A percentile compares a stretch with the other conserved stretches of the same genome.
These are phyloP conservation scores for Tremella yokohamensis DNA, from an alignment of 768 basidiomycete species.

Conservation along the genomic window DNA sequence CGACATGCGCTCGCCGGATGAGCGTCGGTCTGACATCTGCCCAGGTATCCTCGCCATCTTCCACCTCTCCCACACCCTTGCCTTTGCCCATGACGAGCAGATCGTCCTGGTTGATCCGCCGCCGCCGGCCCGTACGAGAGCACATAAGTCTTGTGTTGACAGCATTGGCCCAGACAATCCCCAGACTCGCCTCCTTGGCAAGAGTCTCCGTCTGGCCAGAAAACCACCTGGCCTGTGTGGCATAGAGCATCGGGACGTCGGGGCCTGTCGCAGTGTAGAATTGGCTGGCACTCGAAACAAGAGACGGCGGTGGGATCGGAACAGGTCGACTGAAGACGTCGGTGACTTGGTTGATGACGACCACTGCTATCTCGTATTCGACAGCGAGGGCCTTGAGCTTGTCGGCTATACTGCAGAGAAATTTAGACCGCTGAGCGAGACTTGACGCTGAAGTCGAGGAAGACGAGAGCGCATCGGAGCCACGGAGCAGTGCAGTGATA, in stretches of 20 bases:
- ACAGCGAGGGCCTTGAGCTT: slow-evolving; percentile 69
- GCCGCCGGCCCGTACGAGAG: slow-evolving; percentile 67
- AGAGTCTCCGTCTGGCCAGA: slow-evolving; percentile 62
- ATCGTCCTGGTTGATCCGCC: slow-evolving; percentile 54
- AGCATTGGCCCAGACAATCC: slow-evolving; percentile 90
- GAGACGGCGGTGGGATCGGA: not conserved
- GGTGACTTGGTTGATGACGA: slow-evolving; percentile 84
- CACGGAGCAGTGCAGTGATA: slow-evolving; percentile 77
- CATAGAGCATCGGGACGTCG: slow-evolving; percentile 58
- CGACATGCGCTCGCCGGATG: slow-evolving; percentile 68
- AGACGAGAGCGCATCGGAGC: slow-evolving; percentile 58
- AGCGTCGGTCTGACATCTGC: slow-evolving; percentile 52
- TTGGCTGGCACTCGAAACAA: not conserved
- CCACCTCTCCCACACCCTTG: slow-evolving; percentile 50
- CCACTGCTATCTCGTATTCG: slow-evolving; percentile 63
- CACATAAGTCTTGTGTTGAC: slow-evolving; percentile 82
- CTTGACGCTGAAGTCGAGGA: slow-evolving; percentile 53
- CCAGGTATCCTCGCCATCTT: slow-evolving; percentile 22
- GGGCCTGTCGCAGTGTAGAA: slow-evolving; percentile 16
- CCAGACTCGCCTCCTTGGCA: slow-evolving; percentile 74
- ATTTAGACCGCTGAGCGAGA: slow-evolving; percentile 69
- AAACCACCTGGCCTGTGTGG: slow-evolving; percentile 73
- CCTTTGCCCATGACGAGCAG: slow-evolving; percentile 23
- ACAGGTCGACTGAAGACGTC: slow-evolving; percentile 62
- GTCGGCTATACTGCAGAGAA: slow-evolving; percentile 64